A percentile compares a stretch with the other conserved stretches of the same genome.
phyloP scores from a whole-genome alignment of 306 rosid species.

The Leucaena leucocephala region DNA sequence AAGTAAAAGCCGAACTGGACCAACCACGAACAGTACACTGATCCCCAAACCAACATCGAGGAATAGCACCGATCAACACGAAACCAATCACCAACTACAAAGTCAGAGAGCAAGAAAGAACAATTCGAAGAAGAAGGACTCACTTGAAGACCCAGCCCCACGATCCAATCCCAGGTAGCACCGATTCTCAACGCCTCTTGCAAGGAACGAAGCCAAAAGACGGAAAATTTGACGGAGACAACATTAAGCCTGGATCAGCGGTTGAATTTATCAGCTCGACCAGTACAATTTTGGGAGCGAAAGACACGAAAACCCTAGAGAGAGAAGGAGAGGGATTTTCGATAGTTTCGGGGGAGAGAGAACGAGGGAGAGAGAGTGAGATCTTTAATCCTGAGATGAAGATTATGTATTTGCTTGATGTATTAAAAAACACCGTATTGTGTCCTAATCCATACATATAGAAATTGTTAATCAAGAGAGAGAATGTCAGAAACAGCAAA shows the following conservation, averaged over 20 bases:
- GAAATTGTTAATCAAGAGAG: constrained; percentile 35
- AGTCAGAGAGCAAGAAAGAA: constrained; percentile 27
- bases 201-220: constrained; percentile 33
- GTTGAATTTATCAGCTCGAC: constrained; percentile 43
- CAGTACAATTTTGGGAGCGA: constrained; percentile 62
- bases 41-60: constrained; percentile 46
- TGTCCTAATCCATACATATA: constrained; percentile 48
- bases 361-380: constrained; percentile 39
- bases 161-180: constrained; percentile 39
- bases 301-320: constrained; percentile 76
- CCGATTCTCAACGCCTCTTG: constrained; percentile 60
- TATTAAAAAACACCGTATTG: constrained; percentile 36
- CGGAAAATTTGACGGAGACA: constrained; percentile 37
- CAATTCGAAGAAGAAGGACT: constrained; percentile 38
- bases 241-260: constrained; percentile 33
- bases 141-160: constrained; percentile 36
- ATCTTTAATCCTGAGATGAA: constrained; percentile 46
- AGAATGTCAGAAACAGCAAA: constrained; percentile 26
- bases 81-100: constrained; percentile 33
- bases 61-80: constrained; percentile 41
- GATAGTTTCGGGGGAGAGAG: constrained; percentile 43
- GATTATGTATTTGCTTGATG: constrained; percentile 41
- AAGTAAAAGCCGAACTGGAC: constrained; percentile 63
- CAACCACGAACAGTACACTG: constrained; percentile 65
- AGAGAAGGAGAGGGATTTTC: constrained; percentile 51